Evolutionary conservation across 2,329 filamentous ascomycete genomes (phyloP).

Genomic region (Nemania bipapillata): DNA sequence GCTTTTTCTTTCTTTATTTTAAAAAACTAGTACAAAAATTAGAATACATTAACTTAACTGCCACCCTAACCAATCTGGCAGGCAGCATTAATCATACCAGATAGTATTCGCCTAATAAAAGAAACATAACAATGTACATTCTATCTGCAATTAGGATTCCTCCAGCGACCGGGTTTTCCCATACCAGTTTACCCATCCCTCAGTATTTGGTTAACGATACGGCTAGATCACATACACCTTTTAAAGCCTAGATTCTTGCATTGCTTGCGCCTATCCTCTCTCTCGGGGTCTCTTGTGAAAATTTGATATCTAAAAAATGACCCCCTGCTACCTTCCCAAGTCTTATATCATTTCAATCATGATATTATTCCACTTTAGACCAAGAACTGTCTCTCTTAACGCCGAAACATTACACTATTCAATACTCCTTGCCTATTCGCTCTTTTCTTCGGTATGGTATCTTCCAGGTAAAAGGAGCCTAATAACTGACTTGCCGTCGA

Average conservation of each 20-base stretch:
- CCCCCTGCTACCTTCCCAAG: background rate
- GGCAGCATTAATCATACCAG: too few species aligned
- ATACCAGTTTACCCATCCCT: background rate
- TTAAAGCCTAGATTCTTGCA: background rate
- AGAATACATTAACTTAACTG: too few species aligned
- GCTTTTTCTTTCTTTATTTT: too few species aligned
- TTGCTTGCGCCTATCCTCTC: background rate
- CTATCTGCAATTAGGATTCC: too few species aligned
- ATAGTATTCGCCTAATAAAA: too few species aligned
- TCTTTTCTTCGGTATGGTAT: background rate
- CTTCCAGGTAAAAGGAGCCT: background rate
- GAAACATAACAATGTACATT: too few species aligned
- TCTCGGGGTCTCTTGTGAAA: background rate
- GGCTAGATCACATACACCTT: background rate
- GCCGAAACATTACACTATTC: background rate
- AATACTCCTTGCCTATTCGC: background rate
- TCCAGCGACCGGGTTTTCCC: background rate
- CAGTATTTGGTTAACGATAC: background rate
- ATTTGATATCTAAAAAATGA: background rate
- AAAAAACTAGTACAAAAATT: too few species aligned
- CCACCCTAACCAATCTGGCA: too few species aligned
- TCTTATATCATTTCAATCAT: background rate
- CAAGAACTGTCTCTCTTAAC: background rate
- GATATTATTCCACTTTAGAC: background rate
- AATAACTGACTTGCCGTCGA: background rate